These are phyloP conservation scores for Lathyrus aphaca DNA, from an alignment of 306 rosid genomes.

Conservation along the genomic window DNA sequence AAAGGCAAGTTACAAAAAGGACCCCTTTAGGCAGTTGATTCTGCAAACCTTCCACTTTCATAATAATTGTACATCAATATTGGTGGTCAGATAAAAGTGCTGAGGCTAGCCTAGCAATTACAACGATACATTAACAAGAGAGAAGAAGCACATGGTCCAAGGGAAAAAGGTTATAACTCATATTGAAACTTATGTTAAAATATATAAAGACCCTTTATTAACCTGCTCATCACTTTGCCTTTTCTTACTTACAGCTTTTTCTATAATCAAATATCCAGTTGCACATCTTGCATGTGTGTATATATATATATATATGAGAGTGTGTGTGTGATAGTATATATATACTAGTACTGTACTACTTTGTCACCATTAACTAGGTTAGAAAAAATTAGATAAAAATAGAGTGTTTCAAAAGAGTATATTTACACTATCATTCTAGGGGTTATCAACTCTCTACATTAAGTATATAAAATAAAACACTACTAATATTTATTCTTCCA, in stretches of 20 bases:
- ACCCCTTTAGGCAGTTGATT: constrained; percentile 37
- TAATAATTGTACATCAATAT: constrained; percentile 54
- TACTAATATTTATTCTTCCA: neutral
- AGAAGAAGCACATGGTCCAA: constrained; percentile 52
- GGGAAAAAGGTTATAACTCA: constrained; percentile 35
- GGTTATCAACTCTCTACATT: neutral
- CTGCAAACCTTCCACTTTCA: constrained; percentile 47
- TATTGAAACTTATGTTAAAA: constrained; percentile 1
- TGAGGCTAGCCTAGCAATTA: constrained; percentile 35
- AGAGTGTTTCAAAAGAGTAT: neutral
- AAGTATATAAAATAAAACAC: neutral
- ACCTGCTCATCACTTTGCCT: constrained; percentile 45
- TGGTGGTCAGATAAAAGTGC: constrained; percentile 51
- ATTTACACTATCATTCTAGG: neutral
- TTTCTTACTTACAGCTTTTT: constrained; percentile 41
- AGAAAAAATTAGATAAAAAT: neutral
- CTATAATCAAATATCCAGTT: constrained; percentile 3
- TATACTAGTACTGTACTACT: neutral
- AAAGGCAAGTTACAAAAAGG: constrained; percentile 30
- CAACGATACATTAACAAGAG: constrained; percentile 35
- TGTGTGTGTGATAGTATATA: no score
- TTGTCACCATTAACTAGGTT: neutral
- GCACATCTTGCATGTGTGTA: constrained; percentile 2
- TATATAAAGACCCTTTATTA: constrained; percentile 34
- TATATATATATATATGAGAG: no score